phyloP scores from a whole-genome alignment of 306 rosid species.

The Ochetophila trinervis region DNA sequence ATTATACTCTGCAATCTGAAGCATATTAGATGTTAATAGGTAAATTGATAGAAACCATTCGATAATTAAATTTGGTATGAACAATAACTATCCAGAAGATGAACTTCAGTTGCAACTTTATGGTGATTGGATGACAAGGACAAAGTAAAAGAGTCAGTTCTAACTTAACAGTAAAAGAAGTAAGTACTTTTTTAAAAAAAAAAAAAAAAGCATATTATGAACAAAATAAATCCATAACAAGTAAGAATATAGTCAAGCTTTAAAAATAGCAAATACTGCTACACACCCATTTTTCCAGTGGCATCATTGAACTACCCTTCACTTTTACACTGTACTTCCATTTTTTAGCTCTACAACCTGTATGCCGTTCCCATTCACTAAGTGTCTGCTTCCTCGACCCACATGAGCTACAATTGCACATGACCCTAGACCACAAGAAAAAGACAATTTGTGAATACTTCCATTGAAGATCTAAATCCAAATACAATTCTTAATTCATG shows the following conservation, averaged over 20 bases:
- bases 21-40: conserved; percentile 26
- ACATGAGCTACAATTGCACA: conserved; percentile 81
- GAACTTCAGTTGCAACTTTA: no score
- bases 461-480: neutral
- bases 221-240: conserved; percentile 13
- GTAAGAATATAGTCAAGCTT: neutral
- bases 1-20: conserved; percentile 66
- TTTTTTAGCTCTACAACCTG: conserved; percentile 95
- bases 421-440: conserved; percentile 45
- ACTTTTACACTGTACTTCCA: conserved; percentile 97
- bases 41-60: conserved; percentile 9
- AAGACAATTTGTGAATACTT: conserved; percentile 24
- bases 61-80: neutral
- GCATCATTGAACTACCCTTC: conserved; percentile 63
- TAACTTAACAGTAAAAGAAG: neutral
- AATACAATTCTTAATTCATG: neutral
- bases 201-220: neutral
- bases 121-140: no score
- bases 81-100: neutral
- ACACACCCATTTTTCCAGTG: conserved; percentile 96
- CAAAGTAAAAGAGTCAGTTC: neutral
- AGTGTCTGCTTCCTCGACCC: conserved; percentile 75
- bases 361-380: conserved; percentile 92
- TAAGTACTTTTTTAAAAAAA: neutral
- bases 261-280: conserved; percentile 18